A percentile compares a stretch with the other conserved stretches of the same genome.
phyloP scores from a whole-genome alignment of 2,329 filamentous ascomycete genomes.

The Pezicula rhizophila region DNA sequence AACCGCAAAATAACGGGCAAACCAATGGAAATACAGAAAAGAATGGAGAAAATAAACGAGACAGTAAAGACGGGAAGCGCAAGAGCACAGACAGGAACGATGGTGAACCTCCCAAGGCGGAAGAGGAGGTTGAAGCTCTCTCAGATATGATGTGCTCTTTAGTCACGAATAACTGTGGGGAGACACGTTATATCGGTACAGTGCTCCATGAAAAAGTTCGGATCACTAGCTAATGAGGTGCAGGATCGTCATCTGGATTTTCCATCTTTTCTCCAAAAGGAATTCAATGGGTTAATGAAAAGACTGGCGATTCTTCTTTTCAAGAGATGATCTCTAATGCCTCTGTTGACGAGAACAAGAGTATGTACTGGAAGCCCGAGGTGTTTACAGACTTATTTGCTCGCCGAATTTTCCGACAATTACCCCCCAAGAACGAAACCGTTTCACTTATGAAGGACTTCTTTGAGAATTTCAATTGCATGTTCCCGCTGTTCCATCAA shows the following conservation, averaged over 20 bases:
- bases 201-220: background rate
- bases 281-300: constrained; percentile 97
- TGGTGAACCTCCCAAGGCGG: constrained; percentile 40
- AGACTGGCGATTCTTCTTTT: constrained; percentile 93
- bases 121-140: constrained; percentile 74
- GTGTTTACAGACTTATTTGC: constrained; percentile 90
- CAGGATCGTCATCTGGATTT: constrained; percentile 92
- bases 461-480: constrained; percentile 98
- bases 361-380: constrained; percentile 97
- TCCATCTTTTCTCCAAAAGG: constrained; percentile 98
- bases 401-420: constrained; percentile 72
- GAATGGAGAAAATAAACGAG: constrained; percentile 16
- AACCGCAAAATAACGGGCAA: constrained; percentile 20
- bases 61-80: constrained; percentile 27
- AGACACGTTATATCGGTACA: constrained; percentile 91
- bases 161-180: constrained; percentile 89
- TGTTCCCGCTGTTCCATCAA: constrained; percentile 96
- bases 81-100: constrained; percentile 29
- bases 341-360: constrained; percentile 90
- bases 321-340: constrained; percentile 89
- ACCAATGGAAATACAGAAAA: constrained; percentile 7
- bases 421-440: constrained; percentile 83
- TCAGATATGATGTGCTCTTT: constrained; percentile 99
- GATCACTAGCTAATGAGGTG: constrained; percentile 17
- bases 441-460: constrained; percentile 85